Conservation (phyloP, 164 flowering plant genomes). For the Litsea cubeba region DNA sequence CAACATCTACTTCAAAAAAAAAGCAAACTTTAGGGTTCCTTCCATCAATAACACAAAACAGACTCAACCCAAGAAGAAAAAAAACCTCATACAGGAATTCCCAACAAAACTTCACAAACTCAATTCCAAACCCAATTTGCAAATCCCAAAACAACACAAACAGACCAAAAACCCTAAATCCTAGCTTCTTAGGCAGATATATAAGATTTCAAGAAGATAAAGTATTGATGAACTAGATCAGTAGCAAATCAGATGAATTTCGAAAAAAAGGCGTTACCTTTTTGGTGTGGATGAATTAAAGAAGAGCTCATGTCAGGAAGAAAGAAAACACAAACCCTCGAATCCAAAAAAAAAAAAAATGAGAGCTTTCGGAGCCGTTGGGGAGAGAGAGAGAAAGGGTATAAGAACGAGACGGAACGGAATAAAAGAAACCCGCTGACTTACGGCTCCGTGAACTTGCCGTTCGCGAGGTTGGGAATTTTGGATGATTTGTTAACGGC, state of each 20-base stretch:
- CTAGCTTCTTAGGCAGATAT: slow-evolving; percentile 10
- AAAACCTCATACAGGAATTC: too few relatives aligned
- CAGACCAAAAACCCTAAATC: slow-evolving; percentile 7
- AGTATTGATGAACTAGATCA: slow-evolving; percentile 4
- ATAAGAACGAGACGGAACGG: slow-evolving; percentile 17
- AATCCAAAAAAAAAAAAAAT: slow-evolving; percentile 6
- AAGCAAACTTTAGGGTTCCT: not conserved
- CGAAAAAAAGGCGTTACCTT: slow-evolving; percentile 18
- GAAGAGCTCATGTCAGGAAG: slow-evolving; percentile 26
- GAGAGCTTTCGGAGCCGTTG: slow-evolving; percentile 53
- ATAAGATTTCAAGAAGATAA: not conserved
- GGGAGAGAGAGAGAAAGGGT: slow-evolving; percentile 28
- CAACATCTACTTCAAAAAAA: not conserved
- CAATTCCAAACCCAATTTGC: slow-evolving; percentile 15
- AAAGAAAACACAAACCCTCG: slow-evolving; percentile 13
- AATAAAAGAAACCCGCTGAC: not conserved
- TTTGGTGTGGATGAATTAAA: slow-evolving; percentile 23
- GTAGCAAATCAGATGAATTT: not conserved
- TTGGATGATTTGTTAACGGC: slow-evolving; percentile 28
- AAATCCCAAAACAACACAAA: not conserved
- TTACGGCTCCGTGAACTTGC: not conserved
- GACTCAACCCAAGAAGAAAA: too few relatives aligned
- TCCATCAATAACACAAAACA: too few relatives aligned
- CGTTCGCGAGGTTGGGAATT: not conserved
- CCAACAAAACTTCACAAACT: too few relatives aligned